Evolutionary conservation across 2,329 filamentous ascomycete species (phyloP).

Genomic region (Aspergillus floridensis): DNA sequence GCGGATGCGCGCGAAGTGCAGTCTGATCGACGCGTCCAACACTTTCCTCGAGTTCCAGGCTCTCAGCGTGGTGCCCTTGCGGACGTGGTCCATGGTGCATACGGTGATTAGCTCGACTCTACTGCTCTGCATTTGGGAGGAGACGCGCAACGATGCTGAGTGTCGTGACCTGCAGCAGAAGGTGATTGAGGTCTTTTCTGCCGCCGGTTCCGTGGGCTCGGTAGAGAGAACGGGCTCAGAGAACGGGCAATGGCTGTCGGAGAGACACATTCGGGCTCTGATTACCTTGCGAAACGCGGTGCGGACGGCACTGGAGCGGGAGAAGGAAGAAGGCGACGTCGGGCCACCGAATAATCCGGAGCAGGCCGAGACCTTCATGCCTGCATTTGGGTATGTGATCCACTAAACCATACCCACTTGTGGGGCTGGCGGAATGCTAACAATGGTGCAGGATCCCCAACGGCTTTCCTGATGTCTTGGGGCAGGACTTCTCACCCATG

Average conservation of each 20-base stretch:
- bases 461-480: constrained; percentile 13
- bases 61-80: constrained; percentile 29
- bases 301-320: constrained; percentile 16
- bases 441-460: constrained; percentile 12
- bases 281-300: constrained; percentile 24
- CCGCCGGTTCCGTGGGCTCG: constrained; percentile 14
- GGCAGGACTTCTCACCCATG: constrained; percentile 24
- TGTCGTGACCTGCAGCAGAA: constrained; percentile 29
- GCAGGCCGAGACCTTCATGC: background rate
- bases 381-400: background rate
- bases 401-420: background rate
- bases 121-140: constrained; percentile 35
- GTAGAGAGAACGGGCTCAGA: constrained; percentile 14
- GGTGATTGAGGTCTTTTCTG: constrained; percentile 32
- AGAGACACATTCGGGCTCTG: constrained; percentile 29
- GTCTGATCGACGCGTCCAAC: constrained; percentile 28
- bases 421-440: background rate
- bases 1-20: constrained; percentile 23
- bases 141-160: constrained; percentile 29
- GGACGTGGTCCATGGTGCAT: constrained; percentile 37
- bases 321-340: constrained; percentile 5
- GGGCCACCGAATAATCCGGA: background rate
- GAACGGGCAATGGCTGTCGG: constrained; percentile 29
- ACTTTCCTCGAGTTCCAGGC: constrained; percentile 34
- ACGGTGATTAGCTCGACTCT: constrained; percentile 34